These are phyloP conservation scores for Verticillium zaregamsianum DNA, from an alignment of 2,329 filamentous ascomycete genomes.

Conservation along the genomic window DNA sequence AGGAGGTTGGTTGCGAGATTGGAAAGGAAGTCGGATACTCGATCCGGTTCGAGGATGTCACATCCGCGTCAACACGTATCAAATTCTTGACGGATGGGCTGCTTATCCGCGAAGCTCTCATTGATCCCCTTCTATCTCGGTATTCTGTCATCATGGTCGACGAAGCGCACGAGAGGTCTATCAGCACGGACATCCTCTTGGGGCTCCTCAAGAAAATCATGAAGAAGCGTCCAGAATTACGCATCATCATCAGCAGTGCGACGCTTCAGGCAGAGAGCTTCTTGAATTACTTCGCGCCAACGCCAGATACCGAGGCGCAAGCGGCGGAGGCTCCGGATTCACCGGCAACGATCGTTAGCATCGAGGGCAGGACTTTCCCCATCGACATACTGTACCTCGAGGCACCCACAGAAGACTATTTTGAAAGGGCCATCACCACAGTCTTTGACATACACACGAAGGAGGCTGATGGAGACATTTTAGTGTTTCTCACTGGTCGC, in stretches of 20 bases:
- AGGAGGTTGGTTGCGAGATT: conserved; percentile 80
- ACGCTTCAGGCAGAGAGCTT: conserved; percentile 89
- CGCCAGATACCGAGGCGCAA: conserved; percentile 7
- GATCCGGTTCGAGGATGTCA: conserved; percentile 88
- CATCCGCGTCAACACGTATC: conserved; percentile 78
- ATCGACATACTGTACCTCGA: conserved; percentile 83
- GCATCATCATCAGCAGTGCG: conserved; percentile 88
- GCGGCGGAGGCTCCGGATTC: conserved; percentile 7
- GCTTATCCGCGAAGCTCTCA: conserved; percentile 83
- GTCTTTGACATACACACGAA: conserved; percentile 83
- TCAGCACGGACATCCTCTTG: conserved; percentile 87
- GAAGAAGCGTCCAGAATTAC: conserved; percentile 72
- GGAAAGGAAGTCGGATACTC: conserved; percentile 93
- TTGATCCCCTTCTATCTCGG: conserved; percentile 83
- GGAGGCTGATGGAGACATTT: conserved; percentile 78
- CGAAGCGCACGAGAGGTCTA: conserved; percentile 89
- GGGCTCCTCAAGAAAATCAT: conserved; percentile 89
- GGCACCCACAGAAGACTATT: conserved; percentile 76
- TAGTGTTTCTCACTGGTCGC: conserved; percentile 87
- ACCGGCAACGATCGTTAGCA: conserved; percentile 60
- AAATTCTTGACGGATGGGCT: conserved; percentile 96
- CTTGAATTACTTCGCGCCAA: conserved; percentile 64
- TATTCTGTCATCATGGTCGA: conserved; percentile 98
- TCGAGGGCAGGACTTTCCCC: conserved; percentile 84
- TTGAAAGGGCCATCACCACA: conserved; percentile 76